Conservation (phyloP, 2,329 filamentous ascomycete species). For the Aspergillus awamori region DNA sequence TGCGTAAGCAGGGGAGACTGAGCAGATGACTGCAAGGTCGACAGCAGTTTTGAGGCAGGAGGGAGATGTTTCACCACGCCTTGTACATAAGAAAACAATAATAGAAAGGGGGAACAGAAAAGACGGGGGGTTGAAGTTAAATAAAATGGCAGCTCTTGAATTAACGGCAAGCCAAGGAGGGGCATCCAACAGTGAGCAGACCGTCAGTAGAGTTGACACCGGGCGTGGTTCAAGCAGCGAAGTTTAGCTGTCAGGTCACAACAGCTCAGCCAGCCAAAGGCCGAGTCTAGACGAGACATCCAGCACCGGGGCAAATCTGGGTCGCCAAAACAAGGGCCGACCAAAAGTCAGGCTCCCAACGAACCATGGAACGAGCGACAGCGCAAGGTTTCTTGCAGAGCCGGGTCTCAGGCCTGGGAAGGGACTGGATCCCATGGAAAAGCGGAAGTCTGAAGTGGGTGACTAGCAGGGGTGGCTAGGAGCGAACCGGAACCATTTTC, state of each 20-base stretch:
- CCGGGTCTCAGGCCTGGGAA: background rate
- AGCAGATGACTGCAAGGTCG: too few relatives aligned
- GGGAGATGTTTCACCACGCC: background rate
- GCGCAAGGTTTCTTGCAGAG: constrained; percentile 7
- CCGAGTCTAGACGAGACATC: constrained; percentile 6
- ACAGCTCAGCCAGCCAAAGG: constrained; percentile 5
- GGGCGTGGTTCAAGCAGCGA: constrained; percentile 6
- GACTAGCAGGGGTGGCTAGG: background rate
- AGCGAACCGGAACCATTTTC: background rate
- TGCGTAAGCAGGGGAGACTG: too few relatives aligned
- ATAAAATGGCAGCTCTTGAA: background rate
- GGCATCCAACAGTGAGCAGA: background rate
- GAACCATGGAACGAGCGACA: constrained; percentile 1
- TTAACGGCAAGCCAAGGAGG: background rate
- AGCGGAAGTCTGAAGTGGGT: background rate
- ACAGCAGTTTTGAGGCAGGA: background rate
- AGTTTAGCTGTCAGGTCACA: constrained; percentile 16
- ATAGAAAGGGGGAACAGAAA: background rate
- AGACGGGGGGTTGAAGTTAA: constrained; percentile 4
- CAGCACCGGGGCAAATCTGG: constrained; percentile 12
- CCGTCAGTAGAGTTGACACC: background rate
- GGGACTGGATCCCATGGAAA: background rate
- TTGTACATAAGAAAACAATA: background rate
- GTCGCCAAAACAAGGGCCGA: constrained; percentile 12
- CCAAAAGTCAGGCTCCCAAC: constrained; percentile 6